These are phyloP conservation scores for Rhamnella rubrinervis DNA, from an alignment of 331 rosid genomes.

Conservation along the genomic window DNA sequence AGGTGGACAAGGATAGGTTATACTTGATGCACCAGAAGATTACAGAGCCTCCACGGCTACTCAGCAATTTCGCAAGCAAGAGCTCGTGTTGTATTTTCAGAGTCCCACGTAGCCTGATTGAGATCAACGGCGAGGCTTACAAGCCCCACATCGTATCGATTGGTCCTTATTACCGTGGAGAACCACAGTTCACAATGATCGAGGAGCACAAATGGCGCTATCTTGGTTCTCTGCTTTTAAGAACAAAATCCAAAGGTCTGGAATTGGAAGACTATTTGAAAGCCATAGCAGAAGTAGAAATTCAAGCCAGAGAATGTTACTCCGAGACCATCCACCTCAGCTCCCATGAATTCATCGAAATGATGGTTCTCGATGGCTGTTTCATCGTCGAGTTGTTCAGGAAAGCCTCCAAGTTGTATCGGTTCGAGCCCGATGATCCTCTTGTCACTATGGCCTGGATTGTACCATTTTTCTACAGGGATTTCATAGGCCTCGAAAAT, in stretches of 20 bases:
- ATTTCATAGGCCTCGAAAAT: constrained; percentile 64
- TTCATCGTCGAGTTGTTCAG: constrained; percentile 61
- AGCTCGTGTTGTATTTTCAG: constrained; percentile 53
- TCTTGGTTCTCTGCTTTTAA: constrained; percentile 43
- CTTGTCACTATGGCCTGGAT: constrained; percentile 60
- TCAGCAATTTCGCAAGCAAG: constrained; percentile 46
- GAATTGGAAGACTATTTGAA: constrained; percentile 26
- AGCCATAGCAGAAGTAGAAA: constrained; percentile 42
- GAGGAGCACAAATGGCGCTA: constrained; percentile 69
- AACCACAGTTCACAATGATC: constrained; percentile 53
- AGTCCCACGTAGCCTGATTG: constrained; percentile 50
- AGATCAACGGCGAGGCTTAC: constrained; percentile 47
- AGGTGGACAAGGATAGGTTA: constrained; percentile 35
- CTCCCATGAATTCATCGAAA: constrained; percentile 49
- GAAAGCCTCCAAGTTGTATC: constrained; percentile 33
- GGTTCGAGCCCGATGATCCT: constrained; percentile 47
- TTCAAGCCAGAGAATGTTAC: constrained; percentile 55
- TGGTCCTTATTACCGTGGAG: constrained; percentile 56
- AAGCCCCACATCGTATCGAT: constrained; percentile 60
- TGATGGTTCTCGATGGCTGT: constrained; percentile 69
- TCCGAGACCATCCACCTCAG: constrained; percentile 40
- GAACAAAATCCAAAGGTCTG: constrained; percentile 33
- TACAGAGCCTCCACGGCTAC: constrained; percentile 43
- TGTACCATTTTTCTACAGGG: constrained; percentile 47
- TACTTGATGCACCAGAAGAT: constrained; percentile 39